Percentiles rank a stretch among this genome's conserved stretches.
Conservation (phyloP, 2,329 filamentous ascomycete genomes). For the Dothidotthia symphoricarpi region DNA sequence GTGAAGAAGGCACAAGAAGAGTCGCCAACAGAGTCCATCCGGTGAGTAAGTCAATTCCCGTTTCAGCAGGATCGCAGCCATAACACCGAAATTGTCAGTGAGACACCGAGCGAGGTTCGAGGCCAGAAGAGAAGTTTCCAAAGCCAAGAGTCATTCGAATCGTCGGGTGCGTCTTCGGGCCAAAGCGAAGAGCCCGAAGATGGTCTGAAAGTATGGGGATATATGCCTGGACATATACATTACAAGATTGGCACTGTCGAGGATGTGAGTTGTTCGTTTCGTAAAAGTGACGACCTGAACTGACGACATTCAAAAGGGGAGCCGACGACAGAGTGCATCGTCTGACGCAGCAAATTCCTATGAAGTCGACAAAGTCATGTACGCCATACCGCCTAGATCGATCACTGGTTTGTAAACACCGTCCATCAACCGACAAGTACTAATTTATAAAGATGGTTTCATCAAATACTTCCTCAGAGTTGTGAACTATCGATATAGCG, state of each 20-base stretch:
- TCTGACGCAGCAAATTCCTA: slow-evolving; percentile 21
- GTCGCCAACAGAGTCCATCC: slow-evolving; percentile 15
- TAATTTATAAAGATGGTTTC: slow-evolving; percentile 42
- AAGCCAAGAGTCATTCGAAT: neutral
- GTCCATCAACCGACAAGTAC: neutral
- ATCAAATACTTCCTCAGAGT: slow-evolving; percentile 49
- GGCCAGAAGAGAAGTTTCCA: slow-evolving; percentile 23
- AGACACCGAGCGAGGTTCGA: slow-evolving; percentile 12
- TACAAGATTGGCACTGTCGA: slow-evolving; percentile 24
- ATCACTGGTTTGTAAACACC: slow-evolving; percentile 24
- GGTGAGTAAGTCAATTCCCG: slow-evolving; percentile 14
- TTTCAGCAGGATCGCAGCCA: neutral
- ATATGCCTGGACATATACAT: slow-evolving; percentile 39
- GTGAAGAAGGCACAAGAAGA: slow-evolving; percentile 33
- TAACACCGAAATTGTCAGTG: slow-evolving; percentile 12
- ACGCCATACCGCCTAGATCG: slow-evolving; percentile 33
- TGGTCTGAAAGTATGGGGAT: slow-evolving; percentile 36
- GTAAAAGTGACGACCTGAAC: too few species aligned
- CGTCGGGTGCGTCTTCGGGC: slow-evolving; percentile 7
- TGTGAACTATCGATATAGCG: slow-evolving; percentile 50
- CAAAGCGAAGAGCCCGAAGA: slow-evolving; percentile 19
- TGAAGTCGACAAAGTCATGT: slow-evolving; percentile 35
- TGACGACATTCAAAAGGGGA: slow-evolving; percentile 4
- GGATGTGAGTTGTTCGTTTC: slow-evolving; percentile 12
- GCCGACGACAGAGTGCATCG: slow-evolving; percentile 7